Conservation (phyloP, 108 stramenopile species). For the Cyclostephanos invisitatus region DNA sequence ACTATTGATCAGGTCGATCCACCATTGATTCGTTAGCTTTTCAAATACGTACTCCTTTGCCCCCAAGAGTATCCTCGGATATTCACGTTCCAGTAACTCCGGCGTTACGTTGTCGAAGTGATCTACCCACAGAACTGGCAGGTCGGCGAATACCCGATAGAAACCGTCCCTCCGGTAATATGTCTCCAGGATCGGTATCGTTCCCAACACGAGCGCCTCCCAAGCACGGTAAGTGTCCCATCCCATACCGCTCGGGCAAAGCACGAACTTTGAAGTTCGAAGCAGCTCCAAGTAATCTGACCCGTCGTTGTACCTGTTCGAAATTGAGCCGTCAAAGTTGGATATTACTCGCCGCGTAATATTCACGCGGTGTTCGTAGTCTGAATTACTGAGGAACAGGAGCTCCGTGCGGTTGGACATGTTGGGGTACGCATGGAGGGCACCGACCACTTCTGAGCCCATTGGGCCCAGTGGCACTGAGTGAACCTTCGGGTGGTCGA, state of each 20-base stretch:
- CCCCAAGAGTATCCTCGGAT: constrained; percentile 35
- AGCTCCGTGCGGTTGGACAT: constrained; percentile 31
- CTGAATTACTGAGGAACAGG: constrained; percentile 43
- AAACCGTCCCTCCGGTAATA: constrained; percentile 53
- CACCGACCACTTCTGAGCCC: neutral
- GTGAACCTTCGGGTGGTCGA: constrained; percentile 55
- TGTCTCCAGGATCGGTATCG: constrained; percentile 55
- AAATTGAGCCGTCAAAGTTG: constrained; percentile 45
- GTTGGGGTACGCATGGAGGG: neutral
- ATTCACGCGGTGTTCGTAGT: constrained; percentile 13
- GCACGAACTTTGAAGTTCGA: constrained; percentile 49
- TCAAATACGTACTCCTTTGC: constrained; percentile 39
- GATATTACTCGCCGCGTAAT: constrained; percentile 41
- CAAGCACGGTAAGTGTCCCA: constrained; percentile 62
- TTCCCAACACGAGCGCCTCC: constrained; percentile 46
- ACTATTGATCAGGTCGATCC: constrained; percentile 49
- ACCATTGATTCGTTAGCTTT: constrained; percentile 52
- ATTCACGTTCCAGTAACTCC: constrained; percentile 40
- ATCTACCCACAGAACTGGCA: constrained; percentile 62
- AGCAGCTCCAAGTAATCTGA: constrained; percentile 23
- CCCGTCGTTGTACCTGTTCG: constrained; percentile 19
- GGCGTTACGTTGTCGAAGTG: constrained; percentile 54
- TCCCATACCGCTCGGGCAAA: constrained; percentile 58
- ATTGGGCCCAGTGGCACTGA: constrained; percentile 50
- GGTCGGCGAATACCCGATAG: constrained; percentile 40